Conservation (phyloP, 495 filamentous ascomycete species). For the Talaromyces borbonicus region DNA sequence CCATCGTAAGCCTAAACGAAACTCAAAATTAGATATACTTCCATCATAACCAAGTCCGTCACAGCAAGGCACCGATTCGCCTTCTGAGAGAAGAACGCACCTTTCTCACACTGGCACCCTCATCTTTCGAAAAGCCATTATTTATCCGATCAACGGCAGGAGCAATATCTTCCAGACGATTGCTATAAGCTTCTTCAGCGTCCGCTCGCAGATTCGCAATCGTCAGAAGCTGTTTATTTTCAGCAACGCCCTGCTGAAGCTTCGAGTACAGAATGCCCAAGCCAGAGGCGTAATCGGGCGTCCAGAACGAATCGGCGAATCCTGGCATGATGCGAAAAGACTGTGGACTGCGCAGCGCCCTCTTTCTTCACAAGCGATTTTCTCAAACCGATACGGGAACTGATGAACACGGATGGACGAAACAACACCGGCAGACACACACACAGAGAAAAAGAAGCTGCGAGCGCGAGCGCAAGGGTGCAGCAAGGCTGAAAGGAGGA, state of each 20-base stretch:
- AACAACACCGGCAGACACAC: too few species aligned
- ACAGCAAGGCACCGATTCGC: too few species aligned
- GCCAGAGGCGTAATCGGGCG: slow-evolving; percentile 83
- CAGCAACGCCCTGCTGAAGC: slow-evolving; percentile 88
- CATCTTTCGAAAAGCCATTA: slow-evolving; percentile 75
- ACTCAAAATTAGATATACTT: background rate
- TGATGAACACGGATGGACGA: too few species aligned
- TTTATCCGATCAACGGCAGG: slow-evolving; percentile 70
- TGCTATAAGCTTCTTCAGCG: slow-evolving; percentile 83
- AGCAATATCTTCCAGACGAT: slow-evolving; percentile 70
- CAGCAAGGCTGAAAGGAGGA: too few species aligned
- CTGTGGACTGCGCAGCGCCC: background rate
- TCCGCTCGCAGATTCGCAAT: slow-evolving; percentile 93
- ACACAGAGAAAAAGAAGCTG: too few species aligned
- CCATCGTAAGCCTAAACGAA: slow-evolving; percentile 79
- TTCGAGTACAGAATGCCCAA: slow-evolving; percentile 94
- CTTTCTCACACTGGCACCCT: slow-evolving; percentile 93
- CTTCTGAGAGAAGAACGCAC: too few species aligned
- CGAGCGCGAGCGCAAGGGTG: too few species aligned
- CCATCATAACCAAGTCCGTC: too few species aligned
- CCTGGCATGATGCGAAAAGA: slow-evolving; percentile 55
- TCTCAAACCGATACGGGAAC: too few species aligned
- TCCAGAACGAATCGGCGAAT: slow-evolving; percentile 95
- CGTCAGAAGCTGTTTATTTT: slow-evolving; percentile 87
- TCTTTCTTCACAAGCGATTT: too few species aligned